Percentiles rank a stretch among this genome's conserved stretches.
These are phyloP conservation scores for Globisporangium yorkense DNA, from an alignment of 352 stramenopile species.

Conservation along the genomic window DNA sequence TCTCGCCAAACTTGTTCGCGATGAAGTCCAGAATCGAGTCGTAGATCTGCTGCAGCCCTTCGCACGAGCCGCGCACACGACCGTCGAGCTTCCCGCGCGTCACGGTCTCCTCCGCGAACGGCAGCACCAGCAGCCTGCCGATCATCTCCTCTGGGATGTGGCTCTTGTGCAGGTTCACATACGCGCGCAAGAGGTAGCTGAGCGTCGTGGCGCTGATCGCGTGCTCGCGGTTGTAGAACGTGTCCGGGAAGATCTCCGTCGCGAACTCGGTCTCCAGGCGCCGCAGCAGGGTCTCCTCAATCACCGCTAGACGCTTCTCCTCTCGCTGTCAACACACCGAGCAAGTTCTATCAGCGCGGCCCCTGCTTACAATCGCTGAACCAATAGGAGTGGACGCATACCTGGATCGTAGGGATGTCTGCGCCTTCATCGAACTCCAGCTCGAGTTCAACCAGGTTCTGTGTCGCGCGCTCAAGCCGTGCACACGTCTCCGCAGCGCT, in stretches of 20 bases:
- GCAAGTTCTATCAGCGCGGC: neutral
- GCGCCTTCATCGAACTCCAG: conserved; percentile 68
- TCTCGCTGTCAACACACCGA: conserved; percentile 25
- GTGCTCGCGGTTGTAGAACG: conserved; percentile 83
- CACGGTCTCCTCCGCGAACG: conserved; percentile 73
- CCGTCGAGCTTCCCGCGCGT: conserved; percentile 76
- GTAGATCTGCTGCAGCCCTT: conserved; percentile 69
- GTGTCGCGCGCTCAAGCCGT: conserved; percentile 65
- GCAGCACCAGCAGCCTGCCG: conserved; percentile 60
- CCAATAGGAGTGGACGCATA: conserved; percentile 8
- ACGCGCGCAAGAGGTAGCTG: conserved; percentile 67
- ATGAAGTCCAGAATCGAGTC: conserved; percentile 71
- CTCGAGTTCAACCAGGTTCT: conserved; percentile 71
- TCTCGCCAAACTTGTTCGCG: conserved; percentile 50
- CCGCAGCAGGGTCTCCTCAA: conserved; percentile 67
- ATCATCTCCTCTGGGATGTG: conserved; percentile 83
- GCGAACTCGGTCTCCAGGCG: conserved; percentile 82
- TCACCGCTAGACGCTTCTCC: conserved; percentile 58
- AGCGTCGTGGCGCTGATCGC: conserved; percentile 53
- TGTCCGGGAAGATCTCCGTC: conserved; percentile 84
- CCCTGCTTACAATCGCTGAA: no score
- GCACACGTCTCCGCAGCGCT: conserved; percentile 56
- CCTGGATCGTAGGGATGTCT: conserved; percentile 65
- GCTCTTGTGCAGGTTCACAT: conserved; percentile 69
- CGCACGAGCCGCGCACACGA: conserved; percentile 62